Percentiles rank a stretch among this genome's conserved stretches.
These are phyloP conservation scores for Talaromyces sp. DNA, from an alignment of 2,329 filamentous ascomycete genomes.

Conservation along the genomic window DNA sequence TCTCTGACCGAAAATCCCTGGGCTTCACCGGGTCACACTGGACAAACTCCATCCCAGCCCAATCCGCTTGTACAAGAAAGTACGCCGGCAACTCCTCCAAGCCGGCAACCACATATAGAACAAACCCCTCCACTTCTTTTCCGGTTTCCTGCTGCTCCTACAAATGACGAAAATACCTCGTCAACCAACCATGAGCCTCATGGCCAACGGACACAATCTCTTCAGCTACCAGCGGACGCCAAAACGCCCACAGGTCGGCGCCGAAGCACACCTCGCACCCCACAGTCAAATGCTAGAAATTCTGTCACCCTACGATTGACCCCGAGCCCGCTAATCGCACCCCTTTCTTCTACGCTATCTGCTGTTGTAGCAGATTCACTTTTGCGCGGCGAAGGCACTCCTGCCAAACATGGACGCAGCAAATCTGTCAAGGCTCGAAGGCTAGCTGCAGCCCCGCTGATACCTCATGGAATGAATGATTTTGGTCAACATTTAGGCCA, in stretches of 20 bases:
- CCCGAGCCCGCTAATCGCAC: constrained; percentile 59
- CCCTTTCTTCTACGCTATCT: constrained; percentile 60
- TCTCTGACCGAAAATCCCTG: constrained; percentile 41
- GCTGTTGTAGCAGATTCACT: constrained; percentile 65
- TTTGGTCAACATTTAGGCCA: constrained; percentile 23
- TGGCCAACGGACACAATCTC: not conserved
- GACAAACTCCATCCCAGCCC: constrained; percentile 23
- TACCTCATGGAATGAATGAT: constrained; percentile 15
- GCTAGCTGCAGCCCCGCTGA: constrained; percentile 14
- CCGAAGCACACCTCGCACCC: constrained; percentile 36
- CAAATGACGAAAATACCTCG: constrained; percentile 25
- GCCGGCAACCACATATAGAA: constrained; percentile 22
- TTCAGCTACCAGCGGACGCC: constrained; percentile 20
- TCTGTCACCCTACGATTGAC: constrained; percentile 55
- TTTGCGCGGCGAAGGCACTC: constrained; percentile 54
- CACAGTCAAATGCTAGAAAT: constrained; percentile 43
- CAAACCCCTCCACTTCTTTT: constrained; percentile 37
- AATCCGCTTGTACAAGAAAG: constrained; percentile 26
- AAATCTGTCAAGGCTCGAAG: constrained; percentile 15
- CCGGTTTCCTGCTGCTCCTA: constrained; percentile 42
- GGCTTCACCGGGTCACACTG: constrained; percentile 28
- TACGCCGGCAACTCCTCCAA: constrained; percentile 29
- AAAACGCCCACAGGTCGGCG: constrained; percentile 29
- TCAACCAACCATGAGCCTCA: constrained; percentile 22
- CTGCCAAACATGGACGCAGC: constrained; percentile 34